Evolutionary conservation across 2,329 filamentous ascomycete genomes (phyloP), one percentile per base, ranked within the genome.

Genomic region (Davidsoniella eucalypti): DNA sequence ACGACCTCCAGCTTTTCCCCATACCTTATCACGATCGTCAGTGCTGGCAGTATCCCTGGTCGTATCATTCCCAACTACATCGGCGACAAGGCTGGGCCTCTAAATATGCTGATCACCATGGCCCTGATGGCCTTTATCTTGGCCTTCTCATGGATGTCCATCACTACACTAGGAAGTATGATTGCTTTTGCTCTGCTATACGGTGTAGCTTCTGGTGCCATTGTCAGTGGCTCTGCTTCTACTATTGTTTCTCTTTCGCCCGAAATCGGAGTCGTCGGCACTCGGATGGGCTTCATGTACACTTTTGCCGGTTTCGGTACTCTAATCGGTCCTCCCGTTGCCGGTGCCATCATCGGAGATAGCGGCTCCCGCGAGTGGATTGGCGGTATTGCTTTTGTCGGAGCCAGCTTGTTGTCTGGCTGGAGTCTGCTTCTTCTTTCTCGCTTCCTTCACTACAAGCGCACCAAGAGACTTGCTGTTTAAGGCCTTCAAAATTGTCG

Each of bases 101-200:
- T 72, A 12, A 65, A 70, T 49, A 63, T 67, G 52, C 57, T 68
- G 16, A 59, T 63, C 5, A 57, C 62, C 2, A 59, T 61, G 38
- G 59, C 63, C 8, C 56, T 67, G 8, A 64, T 87, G 2, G 71
- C 70, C 14, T 60, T 63, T 4, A 49, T 63, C 1, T 55, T 67
- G 3, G 81, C 79, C 16, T 68, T 69, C 51, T 59, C 59, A 44
- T 72, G 68, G 68, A 62, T 66, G 7, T 61, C 62, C 26, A 64
- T 69, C 2, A 57, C 54, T 16, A 61, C 61, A 1, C 56, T 59
- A 0, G 61, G 60, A 1, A 65, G 65, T 1, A 63, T 67, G 51
- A 63, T 70, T 39, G 61, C 60, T 0, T 70, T 73, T 50, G 63
- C 64, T 21, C 58, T 66, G 2, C 54, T 70, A 42, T 72, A 69